Conservation (phyloP, 2,329 filamentous ascomycete genomes). For the Phaeosphaeriaceae sp. region DNA sequence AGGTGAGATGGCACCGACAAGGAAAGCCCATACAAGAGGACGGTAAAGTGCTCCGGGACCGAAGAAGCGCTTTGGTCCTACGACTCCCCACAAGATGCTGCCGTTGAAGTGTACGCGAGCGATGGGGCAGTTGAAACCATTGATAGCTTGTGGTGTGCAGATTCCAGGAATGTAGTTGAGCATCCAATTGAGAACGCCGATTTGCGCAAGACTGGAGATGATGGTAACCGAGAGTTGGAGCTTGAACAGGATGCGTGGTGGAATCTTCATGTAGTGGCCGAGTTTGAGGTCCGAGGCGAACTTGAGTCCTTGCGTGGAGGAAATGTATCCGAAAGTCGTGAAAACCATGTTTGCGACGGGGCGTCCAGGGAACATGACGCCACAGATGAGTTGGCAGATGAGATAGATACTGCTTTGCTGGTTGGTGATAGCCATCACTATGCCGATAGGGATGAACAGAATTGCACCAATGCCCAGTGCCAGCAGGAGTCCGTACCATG, state of each 20-base stretch:
- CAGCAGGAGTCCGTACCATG: slow-evolving; percentile 85
- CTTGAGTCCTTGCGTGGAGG: slow-evolving; percentile 86
- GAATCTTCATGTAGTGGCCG: slow-evolving; percentile 88
- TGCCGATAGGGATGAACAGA: slow-evolving; percentile 89
- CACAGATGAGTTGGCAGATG: slow-evolving; percentile 85
- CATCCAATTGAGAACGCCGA: slow-evolving; percentile 90
- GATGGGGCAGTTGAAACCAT: slow-evolving; percentile 87
- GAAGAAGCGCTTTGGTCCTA: slow-evolving; percentile 84
- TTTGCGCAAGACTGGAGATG: slow-evolving; percentile 80
- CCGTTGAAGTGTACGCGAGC: slow-evolving; percentile 90
- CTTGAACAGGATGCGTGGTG: slow-evolving; percentile 77
- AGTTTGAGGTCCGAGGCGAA: slow-evolving; percentile 88
- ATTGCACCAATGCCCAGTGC: slow-evolving; percentile 78
- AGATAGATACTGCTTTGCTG: slow-evolving; percentile 87
- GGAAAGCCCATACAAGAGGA: slow-evolving; percentile 80
- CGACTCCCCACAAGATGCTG: slow-evolving; percentile 87
- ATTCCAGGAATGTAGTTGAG: slow-evolving; percentile 77
- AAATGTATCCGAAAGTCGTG: slow-evolving; percentile 89
- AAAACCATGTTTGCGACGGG: slow-evolving; percentile 95
- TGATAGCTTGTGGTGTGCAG: slow-evolving; percentile 80
- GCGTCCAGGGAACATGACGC: slow-evolving; percentile 80
- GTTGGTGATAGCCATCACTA: slow-evolving; percentile 92
- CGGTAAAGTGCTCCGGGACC: slow-evolving; percentile 77
- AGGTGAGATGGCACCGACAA: slow-evolving; percentile 76
- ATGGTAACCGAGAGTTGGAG: slow-evolving; percentile 79